These are phyloP conservation scores for Herpotrichia juniperi DNA, from an alignment of 2,329 filamentous ascomycete species.

Conservation along the genomic window DNA sequence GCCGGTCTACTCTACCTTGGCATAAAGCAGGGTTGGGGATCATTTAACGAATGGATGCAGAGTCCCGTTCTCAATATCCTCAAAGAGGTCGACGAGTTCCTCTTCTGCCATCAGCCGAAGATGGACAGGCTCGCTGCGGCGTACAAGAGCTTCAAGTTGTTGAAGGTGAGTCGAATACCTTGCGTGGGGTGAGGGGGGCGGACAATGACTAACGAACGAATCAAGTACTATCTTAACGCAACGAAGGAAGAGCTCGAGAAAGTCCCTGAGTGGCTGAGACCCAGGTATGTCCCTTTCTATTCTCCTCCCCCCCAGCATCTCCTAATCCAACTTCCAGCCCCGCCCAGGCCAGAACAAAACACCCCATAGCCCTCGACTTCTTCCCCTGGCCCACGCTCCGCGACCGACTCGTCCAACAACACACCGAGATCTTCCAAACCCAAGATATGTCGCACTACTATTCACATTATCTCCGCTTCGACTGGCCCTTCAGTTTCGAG, in stretches of 20 bases:
- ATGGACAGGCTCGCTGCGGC: slow-evolving; percentile 32
- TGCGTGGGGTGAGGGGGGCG: not conserved
- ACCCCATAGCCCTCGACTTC: slow-evolving; percentile 40
- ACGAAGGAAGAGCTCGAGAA: slow-evolving; percentile 30
- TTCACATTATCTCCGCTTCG: slow-evolving; percentile 33
- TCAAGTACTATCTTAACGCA: slow-evolving; percentile 40
- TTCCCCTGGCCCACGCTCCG: slow-evolving; percentile 42
- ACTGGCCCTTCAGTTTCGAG: slow-evolving; percentile 41
- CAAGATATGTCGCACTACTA: slow-evolving; percentile 28
- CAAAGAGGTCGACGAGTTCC: slow-evolving; percentile 35
- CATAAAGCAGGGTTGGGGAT: slow-evolving; percentile 36
- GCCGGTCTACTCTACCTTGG: slow-evolving; percentile 35
- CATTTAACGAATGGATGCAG: slow-evolving; percentile 33
- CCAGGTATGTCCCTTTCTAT: slow-evolving; percentile 17
- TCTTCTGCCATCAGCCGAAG: slow-evolving; percentile 31
- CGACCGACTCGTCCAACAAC: slow-evolving; percentile 30
- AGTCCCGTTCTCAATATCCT: slow-evolving; percentile 36
- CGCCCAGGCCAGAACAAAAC: slow-evolving; percentile 28
- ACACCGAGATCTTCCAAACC: slow-evolving; percentile 27
- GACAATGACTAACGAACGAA: not conserved
- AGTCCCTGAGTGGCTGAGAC: slow-evolving; percentile 36
- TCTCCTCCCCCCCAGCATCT: not conserved
- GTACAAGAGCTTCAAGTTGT: slow-evolving; percentile 42
- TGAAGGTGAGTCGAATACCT: slow-evolving; percentile 26
- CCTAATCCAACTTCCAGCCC: slow-evolving; percentile 12